Evolutionary conservation across 139 green algal genomes (phyloP).

Genomic region (Chlamydomonas sphaeroides): DNA sequence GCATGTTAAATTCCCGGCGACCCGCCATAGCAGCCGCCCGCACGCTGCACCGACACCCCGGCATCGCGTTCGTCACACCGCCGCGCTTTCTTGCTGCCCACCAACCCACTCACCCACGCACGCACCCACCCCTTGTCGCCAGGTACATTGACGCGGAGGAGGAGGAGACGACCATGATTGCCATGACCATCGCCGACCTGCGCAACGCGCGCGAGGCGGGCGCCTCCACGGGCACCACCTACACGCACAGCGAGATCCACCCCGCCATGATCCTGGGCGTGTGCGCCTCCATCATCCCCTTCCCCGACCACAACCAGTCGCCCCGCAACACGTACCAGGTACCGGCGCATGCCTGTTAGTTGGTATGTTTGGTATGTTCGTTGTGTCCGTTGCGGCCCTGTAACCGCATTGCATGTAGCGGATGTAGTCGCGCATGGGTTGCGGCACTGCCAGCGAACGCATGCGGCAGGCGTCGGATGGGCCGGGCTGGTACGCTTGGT

Average conservation of each 20-base stretch:
- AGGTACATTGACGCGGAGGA: constrained; percentile 86
- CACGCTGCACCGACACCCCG: no score
- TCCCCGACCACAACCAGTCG: constrained; percentile 99
- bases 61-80: no score
- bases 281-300: constrained; percentile 98
- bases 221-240: constrained; percentile 75
- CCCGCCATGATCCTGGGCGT: constrained; percentile 98
- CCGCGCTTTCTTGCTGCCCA: no score
- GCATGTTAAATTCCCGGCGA: no score
- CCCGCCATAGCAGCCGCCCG: no score
- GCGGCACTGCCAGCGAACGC: background rate
- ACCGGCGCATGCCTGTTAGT: background rate
- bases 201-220: constrained; percentile 54
- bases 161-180: constrained; percentile 99
- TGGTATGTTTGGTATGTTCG: no score
- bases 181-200: constrained; percentile 92
- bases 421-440: no score
- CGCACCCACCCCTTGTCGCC: background rate
- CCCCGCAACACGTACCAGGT: constrained; percentile 89
- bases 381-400: no score
- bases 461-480: no score
- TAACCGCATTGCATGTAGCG: no score
- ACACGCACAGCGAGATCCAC: constrained; percentile 99
- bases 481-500: no score
- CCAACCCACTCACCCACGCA: no score